Conservation (phyloP, 306 rosid species). For the Begonia loranthoides region DNA sequence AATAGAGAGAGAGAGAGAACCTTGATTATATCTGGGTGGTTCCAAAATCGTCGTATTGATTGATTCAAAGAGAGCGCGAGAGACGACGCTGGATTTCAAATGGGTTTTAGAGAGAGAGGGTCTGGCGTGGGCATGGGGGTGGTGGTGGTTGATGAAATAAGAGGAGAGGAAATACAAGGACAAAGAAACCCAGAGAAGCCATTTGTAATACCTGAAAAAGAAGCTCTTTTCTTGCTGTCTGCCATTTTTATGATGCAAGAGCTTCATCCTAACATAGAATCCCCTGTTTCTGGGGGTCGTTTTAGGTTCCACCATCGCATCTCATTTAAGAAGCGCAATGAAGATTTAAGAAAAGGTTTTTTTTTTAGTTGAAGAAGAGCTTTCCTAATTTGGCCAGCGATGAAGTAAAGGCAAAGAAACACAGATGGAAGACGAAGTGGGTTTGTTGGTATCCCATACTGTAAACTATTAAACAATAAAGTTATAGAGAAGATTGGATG, state of each 20-base stretch:
- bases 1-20: slow-evolving; percentile 9
- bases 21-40: slow-evolving; percentile 9
- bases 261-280: slow-evolving; percentile 68
- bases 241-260: slow-evolving; percentile 40
- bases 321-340: slow-evolving; percentile 7
- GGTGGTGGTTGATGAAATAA: slow-evolving; percentile 39
- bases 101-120: slow-evolving; percentile 17
- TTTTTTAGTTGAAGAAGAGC: slow-evolving; percentile 33
- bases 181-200: slow-evolving; percentile 71
- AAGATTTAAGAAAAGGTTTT: slow-evolving; percentile 6
- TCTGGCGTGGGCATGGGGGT: slow-evolving; percentile 5
- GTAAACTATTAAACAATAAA: background rate
- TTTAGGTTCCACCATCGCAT: slow-evolving; percentile 37
- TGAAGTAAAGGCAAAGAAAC: slow-evolving; percentile 60
- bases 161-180: slow-evolving; percentile 67
- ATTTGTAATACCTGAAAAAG: slow-evolving; percentile 51
- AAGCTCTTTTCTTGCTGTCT: slow-evolving; percentile 43
- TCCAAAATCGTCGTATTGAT: slow-evolving; percentile 10
- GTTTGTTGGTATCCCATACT: slow-evolving; percentile 44
- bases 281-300: slow-evolving; percentile 31
- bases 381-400: slow-evolving; percentile 50
- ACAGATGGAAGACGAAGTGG: slow-evolving; percentile 21
- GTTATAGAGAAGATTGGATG: background rate
- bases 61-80: slow-evolving; percentile 45
- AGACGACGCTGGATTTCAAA: slow-evolving; percentile 19